A percentile compares a stretch with the other conserved stretches of the same genome.
Conservation (phyloP, 2,329 filamentous ascomycete genomes). For the Penicillium sp. region DNA sequence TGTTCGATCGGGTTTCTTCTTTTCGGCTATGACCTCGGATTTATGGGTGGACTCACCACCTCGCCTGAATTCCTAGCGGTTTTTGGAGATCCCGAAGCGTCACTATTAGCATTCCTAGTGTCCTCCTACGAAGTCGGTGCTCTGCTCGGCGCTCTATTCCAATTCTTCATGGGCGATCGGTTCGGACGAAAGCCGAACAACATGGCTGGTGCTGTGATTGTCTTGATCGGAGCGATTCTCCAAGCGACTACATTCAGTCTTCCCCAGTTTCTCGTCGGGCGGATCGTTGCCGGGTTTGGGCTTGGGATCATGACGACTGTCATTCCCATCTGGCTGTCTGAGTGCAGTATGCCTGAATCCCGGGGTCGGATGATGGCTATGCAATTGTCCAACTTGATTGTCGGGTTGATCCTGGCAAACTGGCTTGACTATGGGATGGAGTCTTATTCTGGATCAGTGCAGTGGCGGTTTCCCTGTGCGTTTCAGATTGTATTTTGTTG, state of each 20-base stretch:
- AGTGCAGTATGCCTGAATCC: constrained; percentile 11
- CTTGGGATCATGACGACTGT: constrained; percentile 26
- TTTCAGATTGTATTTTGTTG: constrained; percentile 25
- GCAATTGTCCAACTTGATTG: constrained; percentile 21
- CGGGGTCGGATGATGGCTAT: constrained; percentile 29
- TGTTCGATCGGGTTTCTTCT: constrained; percentile 43
- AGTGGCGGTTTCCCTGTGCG: constrained; percentile 26
- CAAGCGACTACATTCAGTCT: constrained; percentile 20
- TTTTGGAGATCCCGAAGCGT: constrained; percentile 23
- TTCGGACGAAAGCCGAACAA: constrained; percentile 47
- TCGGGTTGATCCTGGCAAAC: constrained; percentile 18
- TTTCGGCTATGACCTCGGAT: constrained; percentile 47
- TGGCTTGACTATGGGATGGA: constrained; percentile 33
- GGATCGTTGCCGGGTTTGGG: constrained; percentile 25
- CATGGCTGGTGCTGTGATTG: constrained; percentile 36
- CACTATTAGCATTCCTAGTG: constrained; percentile 23
- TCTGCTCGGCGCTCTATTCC: constrained; percentile 28
- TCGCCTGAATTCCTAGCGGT: constrained; percentile 4
- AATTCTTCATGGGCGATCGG: constrained; percentile 40
- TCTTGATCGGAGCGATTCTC: constrained; percentile 24
- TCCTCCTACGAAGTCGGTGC: constrained; percentile 29
- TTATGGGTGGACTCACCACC: constrained; percentile 22
- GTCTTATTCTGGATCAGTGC: constrained; percentile 17
- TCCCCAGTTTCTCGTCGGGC: constrained; percentile 24
- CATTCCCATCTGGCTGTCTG: constrained; percentile 25